Base-by-base conservation (phyloP, 2,329 filamentous ascomycete species). In the Cladosporium austrohemisphaericum region DNA sequence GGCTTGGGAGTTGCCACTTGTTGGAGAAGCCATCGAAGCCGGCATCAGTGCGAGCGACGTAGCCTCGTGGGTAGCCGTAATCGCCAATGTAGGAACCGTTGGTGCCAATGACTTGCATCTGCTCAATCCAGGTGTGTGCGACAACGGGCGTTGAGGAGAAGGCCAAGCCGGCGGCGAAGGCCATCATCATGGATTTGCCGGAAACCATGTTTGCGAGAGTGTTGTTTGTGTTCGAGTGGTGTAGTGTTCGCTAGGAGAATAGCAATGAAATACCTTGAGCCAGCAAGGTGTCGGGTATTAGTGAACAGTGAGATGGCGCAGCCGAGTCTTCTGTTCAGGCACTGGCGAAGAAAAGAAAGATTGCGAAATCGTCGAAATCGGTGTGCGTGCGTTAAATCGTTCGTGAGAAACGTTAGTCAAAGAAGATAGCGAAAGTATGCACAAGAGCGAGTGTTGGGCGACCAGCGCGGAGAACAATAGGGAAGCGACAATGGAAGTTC, bases 51-150 rank as follows among this genome's bases (percentile, higher is more conserved):
- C 88, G 81, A 25, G 77, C 68, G 13, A 82, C 67, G 62, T 83
- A 88, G 38, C 83, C 84, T 55, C 90, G 84, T n/a, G 85, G 73
- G 64, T 84, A 95, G 25, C 92, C 92, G 19, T 79, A 73, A 6
- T 76, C 66, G 22, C 86, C 86, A 16, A 83, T 72, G 64, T 90
- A 88, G 26, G 81, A 81, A 48, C 90, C 91, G 60, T 89, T 86
- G 22, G 79, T 66, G 46, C 82, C 80, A 65, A 96, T 83, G 50
- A 82, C 80, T 54, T 76, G 79, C 41, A 92, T 74, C 60, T 84
- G 75, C 69, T 96, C 90, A 40, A 92, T 78, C 91, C 91, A 96
- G 14, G 83, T 85, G 69, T 96, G 92, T 28, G 81, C 84, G 22
- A 54, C 51, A 18, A 62, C 51, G 32, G 54, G 25, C 8, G 52